Conservation (phyloP, 2,329 filamentous ascomycete species). For the Nemania serpens region DNA sequence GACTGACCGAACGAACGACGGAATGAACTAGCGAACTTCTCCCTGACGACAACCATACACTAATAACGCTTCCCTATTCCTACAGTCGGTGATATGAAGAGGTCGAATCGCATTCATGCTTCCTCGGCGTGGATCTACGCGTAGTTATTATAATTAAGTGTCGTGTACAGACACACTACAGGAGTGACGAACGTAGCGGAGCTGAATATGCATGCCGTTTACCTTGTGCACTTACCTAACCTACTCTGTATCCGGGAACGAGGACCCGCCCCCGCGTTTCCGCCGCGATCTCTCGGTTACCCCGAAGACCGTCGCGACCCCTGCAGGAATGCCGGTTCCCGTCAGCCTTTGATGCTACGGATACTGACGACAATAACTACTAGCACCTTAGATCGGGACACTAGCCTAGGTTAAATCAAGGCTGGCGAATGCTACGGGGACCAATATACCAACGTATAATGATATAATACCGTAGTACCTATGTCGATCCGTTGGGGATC, state of each 20-base stretch:
- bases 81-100: too few species aligned
- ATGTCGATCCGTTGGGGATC: neutral
- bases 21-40: too few species aligned
- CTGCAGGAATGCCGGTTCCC: neutral
- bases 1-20: too few species aligned
- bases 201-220: neutral
- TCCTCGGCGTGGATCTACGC: too few species aligned
- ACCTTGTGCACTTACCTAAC: neutral
- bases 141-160: too few species aligned
- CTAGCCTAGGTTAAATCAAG: neutral
- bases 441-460: neutral
- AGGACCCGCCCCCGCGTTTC: conserved; percentile 21
- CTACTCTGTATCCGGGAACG: neutral
- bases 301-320: neutral
- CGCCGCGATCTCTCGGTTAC: neutral
- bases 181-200: neutral
- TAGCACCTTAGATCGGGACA: too few species aligned
- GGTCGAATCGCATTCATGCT: too few species aligned
- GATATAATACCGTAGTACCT: neutral
- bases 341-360: neutral
- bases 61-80: neutral
- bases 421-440: neutral
- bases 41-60: too few species aligned
- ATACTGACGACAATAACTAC: neutral
- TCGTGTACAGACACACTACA: too few species aligned